These are phyloP conservation scores for Gryganskiella cystojenkinii DNA, from an alignment of 192 early-diverging fungal genomes.

Conservation along the genomic window DNA sequence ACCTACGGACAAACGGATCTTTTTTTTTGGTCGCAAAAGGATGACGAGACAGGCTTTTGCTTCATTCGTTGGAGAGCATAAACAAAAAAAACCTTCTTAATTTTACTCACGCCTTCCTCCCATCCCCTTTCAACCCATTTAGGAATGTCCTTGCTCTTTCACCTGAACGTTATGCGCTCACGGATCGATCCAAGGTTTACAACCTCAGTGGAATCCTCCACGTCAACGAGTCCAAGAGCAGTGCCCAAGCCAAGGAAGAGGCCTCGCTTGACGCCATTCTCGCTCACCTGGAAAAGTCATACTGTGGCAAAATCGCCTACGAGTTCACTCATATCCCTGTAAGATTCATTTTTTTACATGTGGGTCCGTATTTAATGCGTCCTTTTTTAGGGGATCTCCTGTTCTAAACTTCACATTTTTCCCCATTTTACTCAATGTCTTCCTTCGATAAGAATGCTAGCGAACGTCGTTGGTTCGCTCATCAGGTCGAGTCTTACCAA, in stretches of 20 bases:
- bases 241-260: slow-evolving; percentile 55
- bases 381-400: too few species aligned
- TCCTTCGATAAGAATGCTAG: slow-evolving; percentile 67
- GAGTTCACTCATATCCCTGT: slow-evolving; percentile 96
- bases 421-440: neutral
- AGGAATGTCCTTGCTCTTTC: slow-evolving; percentile 77
- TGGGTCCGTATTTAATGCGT: neutral
- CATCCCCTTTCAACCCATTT: neutral
- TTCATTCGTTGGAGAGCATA: neutral
- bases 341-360: slow-evolving; percentile 15
- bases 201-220: slow-evolving; percentile 82
- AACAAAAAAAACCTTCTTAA: neutral
- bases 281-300: slow-evolving; percentile 74
- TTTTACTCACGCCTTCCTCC: neutral
- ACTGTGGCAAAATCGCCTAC: slow-evolving; percentile 89
- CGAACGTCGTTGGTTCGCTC: slow-evolving; percentile 90
- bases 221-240: slow-evolving; percentile 63
- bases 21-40: too few species aligned
- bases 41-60: too few species aligned
- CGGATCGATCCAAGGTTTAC: slow-evolving; percentile 62
- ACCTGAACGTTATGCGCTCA: slow-evolving; percentile 86
- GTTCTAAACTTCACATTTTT: neutral
- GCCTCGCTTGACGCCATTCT: slow-evolving; percentile 77
- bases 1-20: too few species aligned
- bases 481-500: slow-evolving; percentile 84